Base-by-base conservation (phyloP, 345 rosid genomes). In the Linum usitatissimum region DNA sequence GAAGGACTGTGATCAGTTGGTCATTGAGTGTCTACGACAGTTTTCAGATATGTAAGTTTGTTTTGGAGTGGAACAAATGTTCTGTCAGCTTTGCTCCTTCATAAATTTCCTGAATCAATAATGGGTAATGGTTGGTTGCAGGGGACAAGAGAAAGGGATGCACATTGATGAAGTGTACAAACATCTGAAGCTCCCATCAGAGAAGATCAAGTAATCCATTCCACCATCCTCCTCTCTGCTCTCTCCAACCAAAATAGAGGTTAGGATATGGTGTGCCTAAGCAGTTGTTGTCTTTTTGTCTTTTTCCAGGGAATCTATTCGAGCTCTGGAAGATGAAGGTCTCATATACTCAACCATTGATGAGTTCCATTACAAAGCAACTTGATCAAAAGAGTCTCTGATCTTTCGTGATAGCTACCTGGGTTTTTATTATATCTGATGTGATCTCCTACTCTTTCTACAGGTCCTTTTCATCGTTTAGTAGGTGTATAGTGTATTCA, bases 271-370 rank as follows among this genome's bases (percentile, higher is more conserved):
- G 14, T 45, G 51, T 15, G 51, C 51, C 15, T 12, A 45, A 55
- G 18, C 59, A 18, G n/a, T 34, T 5, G 15, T 55, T 58, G 19
- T 10, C 1, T 13, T 19, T 2, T 18, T 30, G 58, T 39, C 55
- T 61, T 10, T 10, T 28, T 56, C 21, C 3, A 90, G 97, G 82
- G 84, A 80, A 67, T 79, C 90, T 10, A 78, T 87, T 62, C 80
- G 84, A 48, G 76, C 85, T 54, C 84, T 90, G 45, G 99, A 93
- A 77, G 87, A 77, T 55, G 99, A 93, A 74, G 97, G 99, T 34
- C 72, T 90, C 49, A 80, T 93, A 55, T 93, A 93, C 76, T 93
- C 99, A 10, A 90, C 97, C 56, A 82, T 93, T 14, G 99, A 93
- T n/a, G 96, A 93, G 64, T 86, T 78, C 70, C 99, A 90, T 78